phyloP scores from a whole-genome alignment of 164 flowering plant genomes.

The Tetracentron sinense region DNA sequence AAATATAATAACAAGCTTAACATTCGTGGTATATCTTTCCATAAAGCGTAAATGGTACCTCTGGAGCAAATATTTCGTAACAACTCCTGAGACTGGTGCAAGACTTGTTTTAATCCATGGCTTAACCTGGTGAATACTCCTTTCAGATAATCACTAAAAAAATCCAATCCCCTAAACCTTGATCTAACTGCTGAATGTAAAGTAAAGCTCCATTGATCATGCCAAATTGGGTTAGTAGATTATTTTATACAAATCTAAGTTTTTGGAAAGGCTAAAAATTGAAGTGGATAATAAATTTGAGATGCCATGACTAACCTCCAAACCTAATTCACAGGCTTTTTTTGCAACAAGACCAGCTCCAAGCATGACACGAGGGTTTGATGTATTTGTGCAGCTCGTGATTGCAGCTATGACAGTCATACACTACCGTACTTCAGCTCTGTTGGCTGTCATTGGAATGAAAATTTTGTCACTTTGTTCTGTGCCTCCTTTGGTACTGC shows the following conservation, averaged over 20 bases:
- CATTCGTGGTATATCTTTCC: too few species aligned
- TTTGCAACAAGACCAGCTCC: conserved; percentile 93
- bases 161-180: too few species aligned
- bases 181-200: too few species aligned
- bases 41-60: conserved; percentile 43
- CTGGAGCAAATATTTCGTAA: conserved; percentile 69
- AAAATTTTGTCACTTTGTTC: conserved; percentile 68
- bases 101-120: too few species aligned
- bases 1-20: too few species aligned
- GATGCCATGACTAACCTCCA: conserved; percentile 72
- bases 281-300: too few species aligned
- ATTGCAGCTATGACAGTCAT: conserved; percentile 96
- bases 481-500: conserved; percentile 83
- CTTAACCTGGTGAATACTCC: too few species aligned
- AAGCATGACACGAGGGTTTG: conserved; percentile 97
- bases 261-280: too few species aligned
- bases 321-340: conserved; percentile 81
- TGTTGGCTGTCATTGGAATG: conserved; percentile 77
- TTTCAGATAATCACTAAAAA: too few species aligned
- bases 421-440: conserved; percentile 87
- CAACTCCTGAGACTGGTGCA: conserved; percentile 98
- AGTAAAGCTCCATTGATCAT: too few species aligned
- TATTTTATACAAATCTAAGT: too few species aligned
- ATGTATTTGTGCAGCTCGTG: conserved; percentile 95
- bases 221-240: too few species aligned